Base-by-base conservation (phyloP, 257 asterid genomes). In the Verbascum thapsus region DNA sequence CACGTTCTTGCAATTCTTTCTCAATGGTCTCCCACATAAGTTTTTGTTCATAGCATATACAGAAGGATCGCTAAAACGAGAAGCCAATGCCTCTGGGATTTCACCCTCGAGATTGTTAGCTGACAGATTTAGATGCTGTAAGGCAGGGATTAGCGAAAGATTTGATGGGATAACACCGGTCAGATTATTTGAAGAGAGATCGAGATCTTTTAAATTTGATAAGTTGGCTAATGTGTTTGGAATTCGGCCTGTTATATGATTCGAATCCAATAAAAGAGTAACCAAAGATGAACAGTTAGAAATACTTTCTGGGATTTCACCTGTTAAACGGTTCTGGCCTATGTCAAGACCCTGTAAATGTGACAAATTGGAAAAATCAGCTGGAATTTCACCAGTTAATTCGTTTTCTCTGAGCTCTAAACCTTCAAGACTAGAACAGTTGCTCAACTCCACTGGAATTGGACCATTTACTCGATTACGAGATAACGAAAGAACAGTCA, bases 11-110 rank as follows among this genome's bases (percentile, higher is more conserved):
- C 96, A 88, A 2, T 70, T 70, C 64, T 30, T 83, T 32, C 47
- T 66, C 76, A 82, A 55, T 44, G 96, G 95, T 68, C 6, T 77
- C 58, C 96, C 96, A 15, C 96, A 88, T 38, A 88, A 68, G 39
- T 79, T 71, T 50, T 56, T 61, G 15, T 89, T 84, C 87, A 65
- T 72, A 1, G 66, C 81, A 71, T 75, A 89, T 10, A 71, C 71
- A 11, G 91, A 83, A 58, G 95, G 80, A 53, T 89, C 87, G 26
- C 70, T 60, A 65, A 89, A 92, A 50, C 82, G 86, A 30, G 86
- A 63, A 48, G 88, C 81, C 62, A 92, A 63, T 0, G 81, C 61
- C 53, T 40, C 78, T 1, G 99, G 96, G 58, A 88, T 89, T 79
- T 83, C 79, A 20, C 99, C 99, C 52, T 77, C 80, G 3, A 92